These are phyloP conservation scores for Lasiodiplodia gonubiensis DNA, from an alignment of 2,329 filamentous ascomycete species.

Conservation along the genomic window DNA sequence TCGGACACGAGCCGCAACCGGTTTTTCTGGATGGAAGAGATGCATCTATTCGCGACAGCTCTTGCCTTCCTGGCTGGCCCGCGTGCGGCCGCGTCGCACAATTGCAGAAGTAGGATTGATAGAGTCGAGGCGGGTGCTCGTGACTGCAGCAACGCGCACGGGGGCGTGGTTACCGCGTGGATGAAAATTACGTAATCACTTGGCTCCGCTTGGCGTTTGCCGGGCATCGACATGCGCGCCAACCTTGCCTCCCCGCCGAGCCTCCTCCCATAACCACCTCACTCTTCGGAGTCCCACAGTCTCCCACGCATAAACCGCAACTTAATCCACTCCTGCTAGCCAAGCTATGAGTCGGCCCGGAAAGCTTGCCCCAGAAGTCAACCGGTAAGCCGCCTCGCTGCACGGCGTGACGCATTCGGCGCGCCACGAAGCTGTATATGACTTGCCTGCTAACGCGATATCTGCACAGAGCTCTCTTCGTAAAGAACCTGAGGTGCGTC, in stretches of 20 bases:
- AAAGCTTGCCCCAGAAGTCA: constrained; percentile 99
- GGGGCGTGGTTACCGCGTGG: background rate
- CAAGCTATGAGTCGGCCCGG: constrained; percentile 93
- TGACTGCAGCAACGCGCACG: background rate
- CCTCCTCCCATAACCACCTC: constrained; percentile 21
- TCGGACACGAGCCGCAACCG: background rate
- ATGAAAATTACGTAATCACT: background rate
- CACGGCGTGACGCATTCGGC: constrained; percentile 30
- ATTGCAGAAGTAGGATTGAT: background rate
- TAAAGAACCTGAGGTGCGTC: constrained; percentile 94
- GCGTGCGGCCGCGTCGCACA: background rate
- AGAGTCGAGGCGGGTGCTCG: background rate
- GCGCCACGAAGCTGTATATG: constrained; percentile 32
- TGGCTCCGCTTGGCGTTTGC: background rate
- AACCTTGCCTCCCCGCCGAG: constrained; percentile 25
- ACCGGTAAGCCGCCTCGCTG: constrained; percentile 69
- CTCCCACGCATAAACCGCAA: constrained; percentile 28
- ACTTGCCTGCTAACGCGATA: constrained; percentile 37
- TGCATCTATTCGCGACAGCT: background rate
- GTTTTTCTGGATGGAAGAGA: background rate
- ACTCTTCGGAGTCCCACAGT: constrained; percentile 30
- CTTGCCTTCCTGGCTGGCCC: background rate
- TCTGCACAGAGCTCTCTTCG: constrained; percentile 87
- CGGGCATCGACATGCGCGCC: constrained; percentile 16
- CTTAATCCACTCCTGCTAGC: constrained; percentile 33